Percentiles rank a stretch among this genome's conserved stretches.
phyloP scores from a whole-genome alignment of 108 stramenopile species.

The Epithemia pelagica region DNA sequence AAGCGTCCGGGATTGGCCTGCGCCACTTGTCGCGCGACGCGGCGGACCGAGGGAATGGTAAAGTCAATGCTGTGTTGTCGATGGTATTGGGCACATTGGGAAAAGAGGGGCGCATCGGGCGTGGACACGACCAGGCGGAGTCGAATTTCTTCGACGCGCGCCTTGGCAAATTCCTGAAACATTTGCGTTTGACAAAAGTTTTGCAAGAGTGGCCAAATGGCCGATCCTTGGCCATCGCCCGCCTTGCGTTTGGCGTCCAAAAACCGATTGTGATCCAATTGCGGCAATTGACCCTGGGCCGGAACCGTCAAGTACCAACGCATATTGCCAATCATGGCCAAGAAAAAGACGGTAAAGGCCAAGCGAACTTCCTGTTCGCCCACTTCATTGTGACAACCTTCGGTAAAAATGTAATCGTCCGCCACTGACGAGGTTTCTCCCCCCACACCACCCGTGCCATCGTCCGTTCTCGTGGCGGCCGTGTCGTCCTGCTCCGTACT shows the following conservation, averaged over 20 bases:
- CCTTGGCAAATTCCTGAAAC: conserved; percentile 66
- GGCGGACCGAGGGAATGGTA: conserved; percentile 46
- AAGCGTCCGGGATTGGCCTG: conserved; percentile 45
- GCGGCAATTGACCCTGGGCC: conserved; percentile 36
- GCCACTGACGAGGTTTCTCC: conserved; percentile 19
- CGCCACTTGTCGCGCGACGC: conserved; percentile 58
- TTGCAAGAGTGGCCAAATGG: conserved; percentile 60
- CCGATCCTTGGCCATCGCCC: conserved; percentile 62
- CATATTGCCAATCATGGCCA: conserved; percentile 75
- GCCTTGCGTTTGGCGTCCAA: conserved; percentile 59
- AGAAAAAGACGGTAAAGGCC: conserved; percentile 71
- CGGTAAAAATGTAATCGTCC: conserved; percentile 44
- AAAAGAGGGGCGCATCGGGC: conserved; percentile 65
- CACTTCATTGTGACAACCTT: conserved; percentile 62
- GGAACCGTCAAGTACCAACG: conserved; percentile 52
- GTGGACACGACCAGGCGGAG: conserved; percentile 19
- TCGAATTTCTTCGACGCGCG: conserved; percentile 68
- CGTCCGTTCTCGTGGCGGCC: conserved; percentile 8
- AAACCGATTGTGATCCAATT: conserved; percentile 63
- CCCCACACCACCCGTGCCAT: background rate
- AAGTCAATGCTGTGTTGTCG: conserved; percentile 61
- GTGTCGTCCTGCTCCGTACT: conserved; percentile 10
- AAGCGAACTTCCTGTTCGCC: conserved; percentile 69
- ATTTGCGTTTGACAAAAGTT: conserved; percentile 72
- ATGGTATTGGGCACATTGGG: conserved; percentile 55